Percentiles rank a stretch among this genome's conserved stretches.
phyloP scores from a whole-genome alignment of 176 grass and related monocot species.

The Eleusine coracana region DNA sequence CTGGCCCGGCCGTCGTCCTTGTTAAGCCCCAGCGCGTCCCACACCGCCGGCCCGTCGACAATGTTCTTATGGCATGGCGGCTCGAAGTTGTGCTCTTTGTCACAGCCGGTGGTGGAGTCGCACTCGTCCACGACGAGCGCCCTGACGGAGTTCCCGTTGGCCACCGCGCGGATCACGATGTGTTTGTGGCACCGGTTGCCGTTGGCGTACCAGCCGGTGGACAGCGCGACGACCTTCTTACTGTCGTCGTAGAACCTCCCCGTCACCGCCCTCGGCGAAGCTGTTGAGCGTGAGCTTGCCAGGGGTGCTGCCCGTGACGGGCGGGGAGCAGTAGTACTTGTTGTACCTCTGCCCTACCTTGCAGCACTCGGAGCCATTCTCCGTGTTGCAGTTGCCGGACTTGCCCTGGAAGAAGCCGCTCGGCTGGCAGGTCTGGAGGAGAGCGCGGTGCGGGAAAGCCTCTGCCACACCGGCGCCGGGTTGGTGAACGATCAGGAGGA shows the following conservation, averaged over 20 bases:
- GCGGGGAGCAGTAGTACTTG: slow-evolving; percentile 32
- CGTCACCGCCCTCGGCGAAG: slow-evolving; percentile 6
- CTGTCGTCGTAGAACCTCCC: slow-evolving; percentile 30
- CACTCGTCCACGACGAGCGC: slow-evolving; percentile 57
- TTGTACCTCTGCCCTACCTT: slow-evolving; percentile 2
- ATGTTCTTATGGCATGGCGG: slow-evolving; percentile 45
- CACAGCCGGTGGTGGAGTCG: slow-evolving; percentile 43
- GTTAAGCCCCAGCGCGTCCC: slow-evolving; percentile 49
- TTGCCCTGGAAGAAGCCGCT: slow-evolving; percentile 3
- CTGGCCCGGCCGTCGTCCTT: slow-evolving; percentile 17
- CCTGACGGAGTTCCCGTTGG: slow-evolving; percentile 29
- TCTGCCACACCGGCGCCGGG: neutral
- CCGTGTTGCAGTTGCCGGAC: neutral
- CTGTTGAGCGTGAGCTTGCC: slow-evolving; percentile 38
- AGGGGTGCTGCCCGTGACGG: slow-evolving; percentile 7
- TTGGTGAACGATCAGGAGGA: neutral
- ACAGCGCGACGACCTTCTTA: slow-evolving; percentile 44
- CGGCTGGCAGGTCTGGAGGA: slow-evolving; percentile 36
- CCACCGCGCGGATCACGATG: neutral
- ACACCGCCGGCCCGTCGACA: slow-evolving; percentile 48
- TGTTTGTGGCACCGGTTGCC: neutral
- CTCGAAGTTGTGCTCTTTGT: slow-evolving; percentile 52
- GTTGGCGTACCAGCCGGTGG: slow-evolving; percentile 22
- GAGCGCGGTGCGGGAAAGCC: slow-evolving; percentile 16
- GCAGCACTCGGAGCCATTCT: slow-evolving; percentile 32